phyloP scores from a whole-genome alignment of 768 basidiomycete genomes.

The Hericium erinaceus region DNA sequence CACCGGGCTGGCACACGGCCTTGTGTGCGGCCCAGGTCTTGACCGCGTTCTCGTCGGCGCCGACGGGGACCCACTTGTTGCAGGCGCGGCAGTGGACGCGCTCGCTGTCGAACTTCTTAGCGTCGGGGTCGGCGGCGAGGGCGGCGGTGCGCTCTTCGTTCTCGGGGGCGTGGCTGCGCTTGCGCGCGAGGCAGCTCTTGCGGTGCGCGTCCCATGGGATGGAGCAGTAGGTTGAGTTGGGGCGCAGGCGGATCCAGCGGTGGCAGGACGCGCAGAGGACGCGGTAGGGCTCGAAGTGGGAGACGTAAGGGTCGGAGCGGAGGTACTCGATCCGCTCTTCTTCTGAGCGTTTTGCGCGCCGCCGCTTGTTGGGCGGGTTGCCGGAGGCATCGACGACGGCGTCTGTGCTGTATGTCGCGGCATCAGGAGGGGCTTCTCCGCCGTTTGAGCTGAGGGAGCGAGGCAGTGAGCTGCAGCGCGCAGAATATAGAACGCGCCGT shows the following conservation, averaged over 20 bases:
- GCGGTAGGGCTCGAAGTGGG: constrained; percentile 72
- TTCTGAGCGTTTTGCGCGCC: constrained; percentile 68
- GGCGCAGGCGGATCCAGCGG: constrained; percentile 80
- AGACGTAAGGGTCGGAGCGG: constrained; percentile 65
- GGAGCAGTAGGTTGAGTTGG: constrained; percentile 82
- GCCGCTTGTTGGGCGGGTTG: constrained; percentile 36
- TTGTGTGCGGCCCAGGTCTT: constrained; percentile 61
- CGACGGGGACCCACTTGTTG: constrained; percentile 57
- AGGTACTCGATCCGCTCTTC: constrained; percentile 67
- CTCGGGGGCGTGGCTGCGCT: constrained; percentile 27
- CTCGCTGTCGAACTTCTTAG: constrained; percentile 70
- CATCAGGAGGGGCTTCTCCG: neutral
- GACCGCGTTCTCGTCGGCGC: constrained; percentile 56
- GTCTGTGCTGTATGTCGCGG: neutral
- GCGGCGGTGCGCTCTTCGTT: constrained; percentile 50
- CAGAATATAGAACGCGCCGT: neutral
- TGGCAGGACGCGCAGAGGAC: constrained; percentile 74
- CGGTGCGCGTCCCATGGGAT: constrained; percentile 84
- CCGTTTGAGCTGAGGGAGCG: neutral
- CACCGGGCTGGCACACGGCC: constrained; percentile 37
- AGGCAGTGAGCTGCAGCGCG: neutral
- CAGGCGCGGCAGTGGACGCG: constrained; percentile 62
- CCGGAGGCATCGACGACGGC: neutral
- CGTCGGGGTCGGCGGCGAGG: constrained; percentile 56
- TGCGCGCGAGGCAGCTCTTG: constrained; percentile 59